Conservation (phyloP, 805 yeast genomes). For the Monosporozyma unispora region DNA sequence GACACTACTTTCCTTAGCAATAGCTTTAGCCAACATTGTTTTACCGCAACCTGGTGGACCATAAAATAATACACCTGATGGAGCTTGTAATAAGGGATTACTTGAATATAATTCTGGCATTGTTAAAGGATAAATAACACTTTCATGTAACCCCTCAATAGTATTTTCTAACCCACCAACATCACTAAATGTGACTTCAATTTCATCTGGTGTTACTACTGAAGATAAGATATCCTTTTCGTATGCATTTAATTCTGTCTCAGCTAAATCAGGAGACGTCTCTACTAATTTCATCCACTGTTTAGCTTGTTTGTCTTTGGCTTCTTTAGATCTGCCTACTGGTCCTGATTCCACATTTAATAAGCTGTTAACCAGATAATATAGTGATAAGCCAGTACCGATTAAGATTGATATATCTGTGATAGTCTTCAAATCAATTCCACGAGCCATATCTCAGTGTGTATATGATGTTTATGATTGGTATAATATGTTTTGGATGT, state of each 20-base stretch:
- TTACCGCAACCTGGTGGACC: constrained; percentile 99
- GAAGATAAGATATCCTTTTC: constrained; percentile 71
- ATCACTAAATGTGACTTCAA: constrained; percentile 64
- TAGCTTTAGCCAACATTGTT: constrained; percentile 93
- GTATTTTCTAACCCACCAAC: constrained; percentile 83
- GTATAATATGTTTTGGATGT: too few relatives aligned
- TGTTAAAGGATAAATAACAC: constrained; percentile 80
- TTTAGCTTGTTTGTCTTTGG: constrained; percentile 50
- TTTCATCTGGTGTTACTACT: constrained; percentile 78
- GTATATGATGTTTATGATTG: not conserved
- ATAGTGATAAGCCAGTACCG: constrained; percentile 63
- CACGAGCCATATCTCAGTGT: constrained; percentile 22
- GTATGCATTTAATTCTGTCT: constrained; percentile 49
- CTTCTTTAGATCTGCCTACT: constrained; percentile 41
- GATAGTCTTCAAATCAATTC: constrained; percentile 32
- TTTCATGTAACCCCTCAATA: constrained; percentile 77
- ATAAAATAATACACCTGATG: constrained; percentile 84
- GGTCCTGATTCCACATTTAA: constrained; percentile 39
- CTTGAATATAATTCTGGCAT: constrained; percentile 64
- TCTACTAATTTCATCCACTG: constrained; percentile 49
- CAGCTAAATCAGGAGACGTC: constrained; percentile 48
- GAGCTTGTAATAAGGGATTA: constrained; percentile 75
- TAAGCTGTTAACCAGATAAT: constrained; percentile 46
- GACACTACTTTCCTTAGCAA: constrained; percentile 87
- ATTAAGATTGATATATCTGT: constrained; percentile 42